Evolutionary conservation across 164 flowering plant species (phyloP).

Genomic region (Malania oleifera): DNA sequence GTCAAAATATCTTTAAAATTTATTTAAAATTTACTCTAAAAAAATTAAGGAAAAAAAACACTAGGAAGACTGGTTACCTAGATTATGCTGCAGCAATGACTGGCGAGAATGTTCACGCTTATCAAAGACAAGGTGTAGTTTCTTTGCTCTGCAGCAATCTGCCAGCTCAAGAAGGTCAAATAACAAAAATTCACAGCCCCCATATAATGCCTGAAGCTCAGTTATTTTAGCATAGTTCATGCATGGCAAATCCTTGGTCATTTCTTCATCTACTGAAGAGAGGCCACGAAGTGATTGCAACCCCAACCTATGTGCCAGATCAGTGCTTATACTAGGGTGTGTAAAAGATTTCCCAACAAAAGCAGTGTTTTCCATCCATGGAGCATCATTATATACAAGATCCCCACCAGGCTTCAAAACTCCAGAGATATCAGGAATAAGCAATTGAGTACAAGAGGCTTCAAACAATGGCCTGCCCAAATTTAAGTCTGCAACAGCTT

Average conservation of each 20-base stretch:
- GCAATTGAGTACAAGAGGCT: conserved; percentile 30
- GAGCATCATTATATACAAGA: conserved; percentile 94
- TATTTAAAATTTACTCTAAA: too few relatives aligned
- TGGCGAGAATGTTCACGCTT: conserved; percentile 79
- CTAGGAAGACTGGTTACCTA: conserved; percentile 41
- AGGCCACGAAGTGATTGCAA: conserved; percentile 77
- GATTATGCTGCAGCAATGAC: conserved; percentile 82
- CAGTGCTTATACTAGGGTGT: conserved; percentile 75
- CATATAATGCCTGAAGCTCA: conserved; percentile 62
- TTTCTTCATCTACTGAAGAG: conserved; percentile 80
- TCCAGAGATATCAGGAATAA: conserved; percentile 78
- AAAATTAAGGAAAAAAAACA: background rate
- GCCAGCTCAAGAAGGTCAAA: conserved; percentile 96
- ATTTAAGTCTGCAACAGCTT: conserved; percentile 74
- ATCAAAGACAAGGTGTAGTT: conserved; percentile 77
- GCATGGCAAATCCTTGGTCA: conserved; percentile 87
- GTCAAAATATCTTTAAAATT: too few relatives aligned
- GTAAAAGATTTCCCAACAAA: conserved; percentile 52
- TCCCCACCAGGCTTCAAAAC: conserved; percentile 46
- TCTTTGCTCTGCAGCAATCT: conserved; percentile 85
- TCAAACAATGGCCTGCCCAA: conserved; percentile 41
- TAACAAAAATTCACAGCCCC: conserved; percentile 56
- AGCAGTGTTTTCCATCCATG: conserved; percentile 77
- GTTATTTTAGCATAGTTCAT: conserved; percentile 66
- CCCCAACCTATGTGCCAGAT: conserved; percentile 75